These are phyloP conservation scores for Staphylotrichum longicolle DNA, from an alignment of 495 filamentous ascomycete species.

Conservation along the genomic window DNA sequence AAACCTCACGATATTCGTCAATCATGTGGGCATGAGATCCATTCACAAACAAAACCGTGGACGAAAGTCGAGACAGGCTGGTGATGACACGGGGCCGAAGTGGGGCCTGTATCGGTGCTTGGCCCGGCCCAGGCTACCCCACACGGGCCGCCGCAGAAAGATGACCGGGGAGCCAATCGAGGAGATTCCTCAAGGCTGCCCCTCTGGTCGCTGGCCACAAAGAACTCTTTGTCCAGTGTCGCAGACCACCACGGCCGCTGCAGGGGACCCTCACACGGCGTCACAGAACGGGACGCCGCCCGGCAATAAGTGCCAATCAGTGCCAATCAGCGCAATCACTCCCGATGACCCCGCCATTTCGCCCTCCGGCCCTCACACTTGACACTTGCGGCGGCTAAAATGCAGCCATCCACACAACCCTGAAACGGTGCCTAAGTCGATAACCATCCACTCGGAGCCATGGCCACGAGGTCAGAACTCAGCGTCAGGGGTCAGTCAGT, in stretches of 20 bases:
- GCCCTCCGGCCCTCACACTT: not conserved
- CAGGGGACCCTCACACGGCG: constrained; percentile 3
- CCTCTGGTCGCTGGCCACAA: too few species aligned
- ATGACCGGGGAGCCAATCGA: constrained; percentile 12
- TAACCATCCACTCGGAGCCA: not conserved
- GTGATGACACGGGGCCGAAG: constrained; percentile 4
- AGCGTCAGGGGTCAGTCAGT: not conserved
- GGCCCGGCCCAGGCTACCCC: constrained; percentile 19
- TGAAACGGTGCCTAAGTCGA: not conserved
- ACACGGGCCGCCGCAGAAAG: constrained; percentile 8
- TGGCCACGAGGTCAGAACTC: not conserved
- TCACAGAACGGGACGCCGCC: not conserved
- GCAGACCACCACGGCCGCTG: constrained; percentile 12
- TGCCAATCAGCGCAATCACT: not conserved
- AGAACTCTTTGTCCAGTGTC: constrained; percentile 1
- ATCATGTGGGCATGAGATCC: too few species aligned
- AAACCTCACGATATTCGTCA: too few species aligned
- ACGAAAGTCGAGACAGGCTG: not conserved
- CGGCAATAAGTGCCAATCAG: not conserved
- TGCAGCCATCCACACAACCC: not conserved
- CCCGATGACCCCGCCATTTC: not conserved
- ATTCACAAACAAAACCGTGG: not conserved
- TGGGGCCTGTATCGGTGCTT: constrained; percentile 19
- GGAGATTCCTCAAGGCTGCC: not conserved
- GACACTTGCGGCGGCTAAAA: constrained; percentile 11